These are phyloP conservation scores for Incumbomyces delicatus DNA, from an alignment of 2,329 filamentous ascomycete species.

Conservation along the genomic window DNA sequence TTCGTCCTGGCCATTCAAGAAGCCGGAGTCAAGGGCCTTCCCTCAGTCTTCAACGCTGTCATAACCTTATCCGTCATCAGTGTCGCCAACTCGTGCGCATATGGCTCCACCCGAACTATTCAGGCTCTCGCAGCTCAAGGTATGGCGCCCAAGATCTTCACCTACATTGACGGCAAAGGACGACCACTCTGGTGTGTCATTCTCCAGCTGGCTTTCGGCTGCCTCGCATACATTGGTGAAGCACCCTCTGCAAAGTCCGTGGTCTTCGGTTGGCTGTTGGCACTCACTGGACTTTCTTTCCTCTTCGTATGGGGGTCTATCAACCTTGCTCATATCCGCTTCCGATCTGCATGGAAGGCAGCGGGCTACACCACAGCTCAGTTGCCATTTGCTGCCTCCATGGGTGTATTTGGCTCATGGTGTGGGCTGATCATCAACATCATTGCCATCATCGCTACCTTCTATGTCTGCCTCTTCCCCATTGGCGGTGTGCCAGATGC, in stretches of 20 bases:
- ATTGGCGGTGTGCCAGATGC: conserved; percentile 39
- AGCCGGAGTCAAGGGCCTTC: conserved; percentile 68
- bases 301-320: conserved; percentile 58
- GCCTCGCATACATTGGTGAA: conserved; percentile 68
- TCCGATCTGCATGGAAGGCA: conserved; percentile 67
- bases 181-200: conserved; percentile 66
- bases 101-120: conserved; percentile 78
- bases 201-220: conserved; percentile 56
- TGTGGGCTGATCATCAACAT: conserved; percentile 66
- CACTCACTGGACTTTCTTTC: conserved; percentile 62
- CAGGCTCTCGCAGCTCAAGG: conserved; percentile 69
- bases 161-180: conserved; percentile 73
- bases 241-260: conserved; percentile 27
- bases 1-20: conserved; percentile 88
- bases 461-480: conserved; percentile 79
- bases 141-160: conserved; percentile 66
- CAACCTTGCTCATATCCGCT: conserved; percentile 64
- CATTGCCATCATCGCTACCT: conserved; percentile 69
- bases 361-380: conserved; percentile 60
- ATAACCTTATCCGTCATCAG: conserved; percentile 85
- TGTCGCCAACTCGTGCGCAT: conserved; percentile 85
- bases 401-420: conserved; percentile 71
- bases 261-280: conserved; percentile 70
- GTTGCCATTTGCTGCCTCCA: conserved; percentile 70
- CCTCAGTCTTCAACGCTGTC: conserved; percentile 87